Evolutionary conservation across 306 rosid species (phyloP).

Genomic region (Rosa chinensis): DNA sequence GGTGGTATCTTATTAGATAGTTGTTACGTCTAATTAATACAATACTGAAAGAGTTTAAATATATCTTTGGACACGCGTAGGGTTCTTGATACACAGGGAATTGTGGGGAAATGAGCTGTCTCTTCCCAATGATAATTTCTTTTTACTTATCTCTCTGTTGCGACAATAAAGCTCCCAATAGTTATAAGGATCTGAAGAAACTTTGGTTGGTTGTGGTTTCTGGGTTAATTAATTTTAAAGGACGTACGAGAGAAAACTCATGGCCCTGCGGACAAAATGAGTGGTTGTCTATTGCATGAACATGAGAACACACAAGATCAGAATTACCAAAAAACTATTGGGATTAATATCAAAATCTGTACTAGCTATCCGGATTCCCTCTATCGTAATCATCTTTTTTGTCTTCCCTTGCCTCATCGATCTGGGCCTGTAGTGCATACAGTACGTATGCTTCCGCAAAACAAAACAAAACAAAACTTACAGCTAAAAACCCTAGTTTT

Average conservation of each 20-base stretch:
- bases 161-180: background rate
- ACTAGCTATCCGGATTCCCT: slow-evolving; percentile 29
- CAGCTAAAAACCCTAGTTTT: slow-evolving; percentile 43
- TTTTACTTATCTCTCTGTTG: slow-evolving; percentile 8
- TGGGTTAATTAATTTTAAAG: slow-evolving; percentile 30
- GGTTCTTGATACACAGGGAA: slow-evolving; percentile 12
- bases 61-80: slow-evolving; percentile 22
- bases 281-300: slow-evolving; percentile 63
- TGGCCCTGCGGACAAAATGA: slow-evolving; percentile 53
- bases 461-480: slow-evolving; percentile 10
- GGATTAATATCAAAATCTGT: slow-evolving; percentile 36
- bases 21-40: background rate
- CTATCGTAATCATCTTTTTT: slow-evolving; percentile 56
- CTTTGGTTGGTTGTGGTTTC: slow-evolving; percentile 37
- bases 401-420: slow-evolving; percentile 28
- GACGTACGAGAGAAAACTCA: slow-evolving; percentile 20
- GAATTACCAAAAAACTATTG: slow-evolving; percentile 14
- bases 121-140: slow-evolving; percentile 9
- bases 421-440: background rate
- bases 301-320: background rate
- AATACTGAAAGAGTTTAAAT: background rate
- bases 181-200: slow-evolving; percentile 7
- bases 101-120: slow-evolving; percentile 35
- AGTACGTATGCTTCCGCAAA: slow-evolving; percentile 8
- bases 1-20: background rate